These are phyloP conservation scores for Voacanga thouarsii DNA, from an alignment of 257 asterid genomes.

Conservation along the genomic window DNA sequence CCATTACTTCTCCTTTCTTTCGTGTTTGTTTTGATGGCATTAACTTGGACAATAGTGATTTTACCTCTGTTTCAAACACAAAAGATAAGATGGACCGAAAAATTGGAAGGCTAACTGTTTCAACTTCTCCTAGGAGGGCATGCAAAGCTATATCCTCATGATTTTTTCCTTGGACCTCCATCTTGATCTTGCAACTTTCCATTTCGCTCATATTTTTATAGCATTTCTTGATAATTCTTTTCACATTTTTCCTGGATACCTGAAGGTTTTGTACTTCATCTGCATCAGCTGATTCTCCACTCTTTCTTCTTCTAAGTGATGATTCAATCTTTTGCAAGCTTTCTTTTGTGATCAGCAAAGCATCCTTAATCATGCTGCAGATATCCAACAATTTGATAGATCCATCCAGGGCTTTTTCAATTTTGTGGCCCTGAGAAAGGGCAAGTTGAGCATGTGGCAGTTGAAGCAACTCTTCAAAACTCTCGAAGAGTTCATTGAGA, in stretches of 20 bases:
- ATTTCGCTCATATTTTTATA: conserved; percentile 21
- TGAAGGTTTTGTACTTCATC: conserved; percentile 17
- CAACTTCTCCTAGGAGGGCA: conserved; percentile 17
- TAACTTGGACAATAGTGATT: conserved; percentile 37
- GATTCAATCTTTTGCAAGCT: conserved; percentile 1
- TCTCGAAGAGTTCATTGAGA: not conserved
- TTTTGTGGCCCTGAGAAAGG: not conserved
- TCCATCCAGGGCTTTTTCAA: conserved; percentile 9
- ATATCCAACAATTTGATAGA: conserved; percentile 11
- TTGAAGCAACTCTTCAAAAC: conserved; percentile 10
- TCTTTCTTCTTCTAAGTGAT: conserved; percentile 4
- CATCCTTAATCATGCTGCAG: conserved; percentile 3
- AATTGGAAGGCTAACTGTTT: conserved; percentile 14
- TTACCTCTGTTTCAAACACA: conserved; percentile 11
- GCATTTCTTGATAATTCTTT: conserved; percentile 22
- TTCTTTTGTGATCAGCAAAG: not conserved
- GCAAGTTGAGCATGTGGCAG: conserved; percentile 2
- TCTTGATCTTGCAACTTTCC: not conserved
- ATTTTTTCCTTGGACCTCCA: not conserved
- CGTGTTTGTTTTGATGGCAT: conserved; percentile 9
- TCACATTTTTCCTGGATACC: conserved; percentile 29
- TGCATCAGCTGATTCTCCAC: not conserved
- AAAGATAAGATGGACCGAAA: conserved; percentile 23
- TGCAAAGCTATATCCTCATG: not conserved
- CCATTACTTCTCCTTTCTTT: not conserved